Conservation (phyloP, 108 stramenopile species). For the Skeletonema tropicum region DNA sequence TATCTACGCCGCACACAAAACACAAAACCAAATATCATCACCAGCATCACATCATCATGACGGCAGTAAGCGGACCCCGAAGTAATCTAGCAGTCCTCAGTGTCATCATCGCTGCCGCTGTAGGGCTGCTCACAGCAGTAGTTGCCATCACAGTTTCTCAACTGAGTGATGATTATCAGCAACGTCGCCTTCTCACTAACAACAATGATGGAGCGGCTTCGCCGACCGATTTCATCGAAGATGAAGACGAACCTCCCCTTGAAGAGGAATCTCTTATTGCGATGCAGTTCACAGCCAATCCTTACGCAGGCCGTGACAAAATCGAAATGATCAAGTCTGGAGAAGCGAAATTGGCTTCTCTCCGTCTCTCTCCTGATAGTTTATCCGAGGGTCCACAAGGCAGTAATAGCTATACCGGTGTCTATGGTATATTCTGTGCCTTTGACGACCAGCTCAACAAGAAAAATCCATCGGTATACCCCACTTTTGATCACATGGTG, state of each 20-base stretch:
- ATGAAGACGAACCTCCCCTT: background rate
- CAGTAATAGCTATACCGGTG: background rate
- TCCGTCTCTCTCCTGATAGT: constrained; percentile 7
- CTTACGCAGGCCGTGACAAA: constrained; percentile 9
- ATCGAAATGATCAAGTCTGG: constrained; percentile 10
- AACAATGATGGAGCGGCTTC: background rate
- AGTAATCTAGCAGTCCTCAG: too few species aligned
- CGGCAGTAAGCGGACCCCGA: too few species aligned
- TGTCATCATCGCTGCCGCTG: too few species aligned
- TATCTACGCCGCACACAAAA: too few species aligned
- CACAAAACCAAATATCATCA: too few species aligned
- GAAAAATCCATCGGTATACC: constrained; percentile 4
- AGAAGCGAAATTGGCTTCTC: background rate
- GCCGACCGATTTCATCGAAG: too few species aligned
- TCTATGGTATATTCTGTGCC: constrained; percentile 21
- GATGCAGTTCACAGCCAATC: constrained; percentile 13
- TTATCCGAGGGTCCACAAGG: background rate
- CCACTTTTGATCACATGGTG: background rate
- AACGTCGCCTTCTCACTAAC: background rate
- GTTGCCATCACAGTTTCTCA: too few species aligned
- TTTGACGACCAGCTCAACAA: background rate
- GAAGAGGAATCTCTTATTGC: background rate
- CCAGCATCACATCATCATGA: too few species aligned
- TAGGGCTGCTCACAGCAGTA: too few species aligned
- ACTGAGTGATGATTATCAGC: too few species aligned